Evolutionary conservation across 225 moss, liverwort and hornwort species (phyloP).

Genomic region (Ulota crispa): DNA sequence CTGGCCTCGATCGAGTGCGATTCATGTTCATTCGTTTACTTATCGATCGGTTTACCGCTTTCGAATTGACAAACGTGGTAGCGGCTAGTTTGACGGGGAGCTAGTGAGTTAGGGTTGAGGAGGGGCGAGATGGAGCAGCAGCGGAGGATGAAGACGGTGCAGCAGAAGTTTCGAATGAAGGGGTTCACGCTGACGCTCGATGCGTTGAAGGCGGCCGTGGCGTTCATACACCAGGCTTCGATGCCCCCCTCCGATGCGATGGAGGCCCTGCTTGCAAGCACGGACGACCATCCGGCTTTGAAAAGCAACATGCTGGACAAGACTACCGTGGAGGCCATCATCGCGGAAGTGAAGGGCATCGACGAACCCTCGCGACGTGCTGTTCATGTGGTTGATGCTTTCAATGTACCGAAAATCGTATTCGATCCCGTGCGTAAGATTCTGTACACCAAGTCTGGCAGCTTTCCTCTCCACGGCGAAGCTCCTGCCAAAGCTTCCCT

Average conservation of each 20-base stretch:
- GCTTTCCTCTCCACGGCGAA: constrained; percentile 69
- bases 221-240: constrained; percentile 55
- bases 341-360: constrained; percentile 56
- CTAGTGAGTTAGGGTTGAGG: constrained; percentile 1
- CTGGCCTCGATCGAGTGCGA: background rate
- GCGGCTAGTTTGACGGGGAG: background rate
- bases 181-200: constrained; percentile 83
- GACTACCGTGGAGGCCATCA: constrained; percentile 53
- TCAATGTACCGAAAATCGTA: constrained; percentile 63
- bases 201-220: constrained; percentile 67
- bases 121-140: constrained; percentile 59
- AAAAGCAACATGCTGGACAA: constrained; percentile 84
- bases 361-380: constrained; percentile 46
- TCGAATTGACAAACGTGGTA: background rate
- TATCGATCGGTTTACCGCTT: background rate
- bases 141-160: constrained; percentile 82
- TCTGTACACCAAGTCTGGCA: constrained; percentile 58
- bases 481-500: constrained; percentile 75
- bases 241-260: constrained; percentile 50
- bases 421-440: constrained; percentile 78
- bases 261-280: constrained; percentile 58
- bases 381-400: constrained; percentile 66
- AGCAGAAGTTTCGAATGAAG: constrained; percentile 91
- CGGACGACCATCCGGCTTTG: constrained; percentile 62
- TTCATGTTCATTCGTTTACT: background rate